Conservation (phyloP, 306 rosid genomes). For the Cucurbita argyrosperma region DNA sequence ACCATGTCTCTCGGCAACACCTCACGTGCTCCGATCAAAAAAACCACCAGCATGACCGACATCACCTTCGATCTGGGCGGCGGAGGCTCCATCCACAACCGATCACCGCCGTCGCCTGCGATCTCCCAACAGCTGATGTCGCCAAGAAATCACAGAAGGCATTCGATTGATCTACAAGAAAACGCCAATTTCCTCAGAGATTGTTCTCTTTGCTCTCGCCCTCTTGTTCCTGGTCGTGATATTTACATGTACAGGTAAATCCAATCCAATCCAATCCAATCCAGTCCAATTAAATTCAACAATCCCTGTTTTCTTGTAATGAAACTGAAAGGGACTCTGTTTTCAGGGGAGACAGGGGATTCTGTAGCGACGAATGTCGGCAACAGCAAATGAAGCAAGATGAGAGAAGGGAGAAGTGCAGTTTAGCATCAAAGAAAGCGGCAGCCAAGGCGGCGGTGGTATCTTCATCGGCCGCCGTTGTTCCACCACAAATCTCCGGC, state of each 20-base stretch:
- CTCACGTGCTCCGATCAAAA: slow-evolving; percentile 60
- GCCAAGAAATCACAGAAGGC: slow-evolving; percentile 28
- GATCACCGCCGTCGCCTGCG: background rate
- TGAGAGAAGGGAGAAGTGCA: slow-evolving; percentile 56
- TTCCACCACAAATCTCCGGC: slow-evolving; percentile 22
- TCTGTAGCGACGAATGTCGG: slow-evolving; percentile 87
- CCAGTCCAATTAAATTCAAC: background rate
- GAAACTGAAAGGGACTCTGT: background rate
- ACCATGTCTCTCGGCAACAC: slow-evolving; percentile 77
- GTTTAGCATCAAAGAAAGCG: slow-evolving; percentile 31
- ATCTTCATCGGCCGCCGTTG: slow-evolving; percentile 9
- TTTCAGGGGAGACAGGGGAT: slow-evolving; percentile 63
- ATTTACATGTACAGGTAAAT: slow-evolving; percentile 81
- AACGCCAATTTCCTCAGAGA: slow-evolving; percentile 44
- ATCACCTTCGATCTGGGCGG: slow-evolving; percentile 60
- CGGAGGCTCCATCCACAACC: background rate
- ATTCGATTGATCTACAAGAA: slow-evolving; percentile 21
- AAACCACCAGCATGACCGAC: slow-evolving; percentile 71
- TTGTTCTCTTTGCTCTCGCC: slow-evolving; percentile 70
- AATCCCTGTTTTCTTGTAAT: background rate
- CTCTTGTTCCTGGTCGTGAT: slow-evolving; percentile 59
- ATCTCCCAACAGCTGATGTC: slow-evolving; percentile 20
- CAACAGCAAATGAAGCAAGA: slow-evolving; percentile 73
- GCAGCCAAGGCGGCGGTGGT: background rate
- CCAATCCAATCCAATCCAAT: background rate